These are phyloP conservation scores for Lasiodiplodia citricola DNA, from an alignment of 2,329 filamentous ascomycete genomes.

Conservation along the genomic window DNA sequence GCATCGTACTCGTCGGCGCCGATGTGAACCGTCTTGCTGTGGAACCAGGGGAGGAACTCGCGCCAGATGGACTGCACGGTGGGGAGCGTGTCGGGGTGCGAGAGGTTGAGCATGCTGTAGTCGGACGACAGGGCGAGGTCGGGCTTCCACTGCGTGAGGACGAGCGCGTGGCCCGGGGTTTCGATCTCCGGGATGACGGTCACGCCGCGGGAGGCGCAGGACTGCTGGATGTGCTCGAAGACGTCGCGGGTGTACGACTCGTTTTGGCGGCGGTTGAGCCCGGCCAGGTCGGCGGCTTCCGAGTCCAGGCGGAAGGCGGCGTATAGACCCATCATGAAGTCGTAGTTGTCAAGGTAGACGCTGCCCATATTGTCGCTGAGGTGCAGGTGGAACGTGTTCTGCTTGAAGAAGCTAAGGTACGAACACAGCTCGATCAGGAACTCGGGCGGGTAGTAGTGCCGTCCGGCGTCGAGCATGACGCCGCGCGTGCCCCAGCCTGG, in stretches of 20 bases:
- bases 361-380: constrained; percentile 59
- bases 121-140: constrained; percentile 43
- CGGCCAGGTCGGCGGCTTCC: constrained; percentile 52
- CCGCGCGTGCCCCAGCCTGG: constrained; percentile 51
- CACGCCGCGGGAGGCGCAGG: constrained; percentile 43
- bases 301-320: constrained; percentile 62
- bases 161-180: constrained; percentile 43
- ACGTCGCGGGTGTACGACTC: constrained; percentile 42
- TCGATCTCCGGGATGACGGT: constrained; percentile 47
- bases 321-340: constrained; percentile 56
- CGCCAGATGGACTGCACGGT: constrained; percentile 45
- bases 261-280: constrained; percentile 53
- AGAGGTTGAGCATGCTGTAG: constrained; percentile 44
- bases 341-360: constrained; percentile 49
- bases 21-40: constrained; percentile 45
- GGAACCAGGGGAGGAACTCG: constrained; percentile 47
- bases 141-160: constrained; percentile 48
- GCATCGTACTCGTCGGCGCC: constrained; percentile 46
- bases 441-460: constrained; percentile 61
- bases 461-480: constrained; percentile 56
- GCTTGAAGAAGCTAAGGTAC: constrained; percentile 67
- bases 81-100: constrained; percentile 42
- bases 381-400: constrained; percentile 65
- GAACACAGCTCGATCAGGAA: constrained; percentile 64
- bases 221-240: constrained; percentile 43